phyloP scores from a whole-genome alignment of 2,329 filamentous ascomycete species.

The Colletotrichum truncatum region DNA sequence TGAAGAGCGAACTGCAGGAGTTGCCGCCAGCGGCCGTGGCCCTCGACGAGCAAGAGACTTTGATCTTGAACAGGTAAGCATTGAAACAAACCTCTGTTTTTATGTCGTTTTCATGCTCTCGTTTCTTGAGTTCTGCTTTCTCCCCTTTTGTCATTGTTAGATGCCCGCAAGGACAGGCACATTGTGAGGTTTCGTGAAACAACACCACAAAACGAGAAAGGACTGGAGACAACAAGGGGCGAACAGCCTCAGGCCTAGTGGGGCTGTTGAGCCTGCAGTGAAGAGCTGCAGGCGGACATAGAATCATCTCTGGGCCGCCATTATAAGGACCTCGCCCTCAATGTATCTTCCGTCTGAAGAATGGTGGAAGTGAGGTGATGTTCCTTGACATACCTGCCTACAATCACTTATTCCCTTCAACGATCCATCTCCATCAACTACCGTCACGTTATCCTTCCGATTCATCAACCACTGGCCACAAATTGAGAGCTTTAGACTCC shows the following conservation, averaged over 20 bases:
- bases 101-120: conserved; percentile 30
- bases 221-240: background rate
- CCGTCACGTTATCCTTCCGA: background rate
- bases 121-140: conserved; percentile 4
- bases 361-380: background rate
- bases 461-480: background rate
- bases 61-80: conserved; percentile 83
- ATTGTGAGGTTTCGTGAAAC: conserved; percentile 3
- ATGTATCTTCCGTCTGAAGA: background rate
- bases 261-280: background rate
- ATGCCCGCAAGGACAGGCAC: background rate
- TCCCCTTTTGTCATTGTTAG: background rate
- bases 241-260: conserved; percentile 11
- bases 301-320: background rate
- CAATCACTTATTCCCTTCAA: background rate
- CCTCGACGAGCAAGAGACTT: conserved; percentile 81
- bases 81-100: conserved; percentile 28
- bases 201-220: background rate
- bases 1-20: conserved; percentile 76
- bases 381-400: background rate
- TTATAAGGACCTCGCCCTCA: background rate
- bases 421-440: background rate
- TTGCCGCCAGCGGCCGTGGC: conserved; percentile 69
- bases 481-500: no score
- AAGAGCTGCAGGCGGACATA: background rate